Evolutionary conservation across 345 rosid species (phyloP), one percentile per base, ranked within the genome.

Genomic region (Eucalyptus marginata): DNA sequence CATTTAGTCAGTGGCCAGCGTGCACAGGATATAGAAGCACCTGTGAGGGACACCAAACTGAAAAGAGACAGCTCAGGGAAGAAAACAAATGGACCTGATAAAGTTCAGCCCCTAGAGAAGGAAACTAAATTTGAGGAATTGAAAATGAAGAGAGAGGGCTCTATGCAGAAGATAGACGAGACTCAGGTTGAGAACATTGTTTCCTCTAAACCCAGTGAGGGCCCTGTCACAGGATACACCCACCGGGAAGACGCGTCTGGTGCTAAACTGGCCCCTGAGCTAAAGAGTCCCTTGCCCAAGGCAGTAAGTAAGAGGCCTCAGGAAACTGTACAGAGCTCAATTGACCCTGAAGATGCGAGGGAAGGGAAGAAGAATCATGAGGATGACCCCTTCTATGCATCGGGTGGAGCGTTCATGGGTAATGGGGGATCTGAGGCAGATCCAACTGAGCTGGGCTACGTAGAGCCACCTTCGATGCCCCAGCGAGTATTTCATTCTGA

Each of bases 401-500:
- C 95, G 76, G 93, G 89, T 81, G 93, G 92, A 87, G 62, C 91
- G 3, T 90, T 90, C 90, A 88, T 94, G 80, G 95, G 91, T 86
- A 89, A 87, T 90, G 92, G 92, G 87, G 92, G 89, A 86, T 91
- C 95, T 86, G 95, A 91, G 89, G 90, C 92, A 90, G 96, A 92
- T 93, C 92, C 92, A 87, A 88, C 93, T 71, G 94, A 92, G 87
- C 71, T 91, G 89, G 93, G 92, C 91, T 90, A 89, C 88, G 89
- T 88, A 88, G 96, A 95, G 90, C 93, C 95, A 84, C 95, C 95
- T 90, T 88, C 90, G 51, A 90, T 94, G 91, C 94, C 95, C 64
- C 97, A 92, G 86, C 94, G 98, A 90, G 94, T 92, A 92, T 98
- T 95, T 88, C 93, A 91, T 92, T 98, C 99, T 22, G 99, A 97